These are phyloP conservation scores for Hysterangium stoloniferum DNA, from an alignment of 768 basidiomycete species.

Conservation along the genomic window DNA sequence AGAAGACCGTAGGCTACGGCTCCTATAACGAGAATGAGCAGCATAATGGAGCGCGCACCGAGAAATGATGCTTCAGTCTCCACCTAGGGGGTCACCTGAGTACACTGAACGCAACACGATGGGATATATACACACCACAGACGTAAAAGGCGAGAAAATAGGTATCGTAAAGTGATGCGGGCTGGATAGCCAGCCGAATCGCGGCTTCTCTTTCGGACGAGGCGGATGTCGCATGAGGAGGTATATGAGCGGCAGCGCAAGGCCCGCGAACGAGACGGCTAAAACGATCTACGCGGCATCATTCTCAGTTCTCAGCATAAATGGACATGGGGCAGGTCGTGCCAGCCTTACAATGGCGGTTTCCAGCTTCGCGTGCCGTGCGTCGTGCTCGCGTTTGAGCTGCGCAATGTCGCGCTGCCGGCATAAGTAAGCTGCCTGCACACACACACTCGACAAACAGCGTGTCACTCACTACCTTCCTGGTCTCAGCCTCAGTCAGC, in stretches of 20 bases:
- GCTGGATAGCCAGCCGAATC: conserved; percentile 20
- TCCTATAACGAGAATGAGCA: conserved; percentile 34
- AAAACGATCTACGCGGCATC: not conserved
- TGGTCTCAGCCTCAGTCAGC: conserved; percentile 34
- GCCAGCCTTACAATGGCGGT: conserved; percentile 39
- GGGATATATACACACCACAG: conserved; percentile 45
- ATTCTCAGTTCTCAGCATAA: not conserved
- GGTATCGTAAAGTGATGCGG: conserved; percentile 69
- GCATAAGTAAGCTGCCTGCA: not conserved
- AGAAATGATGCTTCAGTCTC: conserved; percentile 65
- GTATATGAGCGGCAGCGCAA: conserved; percentile 24
- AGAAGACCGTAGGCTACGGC: conserved; percentile 35
- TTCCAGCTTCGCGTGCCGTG: conserved; percentile 43
- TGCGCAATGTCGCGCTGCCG: conserved; percentile 37
- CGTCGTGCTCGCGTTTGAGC: conserved; percentile 35
- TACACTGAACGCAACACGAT: not conserved
- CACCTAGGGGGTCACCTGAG: conserved; percentile 35
- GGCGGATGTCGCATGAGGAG: conserved; percentile 20
- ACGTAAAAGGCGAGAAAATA: conserved; percentile 70
- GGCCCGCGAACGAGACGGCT: conserved; percentile 21
- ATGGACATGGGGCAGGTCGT: conserved; percentile 10
- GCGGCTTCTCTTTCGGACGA: conserved; percentile 5
- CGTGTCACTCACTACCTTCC: conserved; percentile 36
- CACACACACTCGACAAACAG: not conserved
- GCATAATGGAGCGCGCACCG: conserved; percentile 37